These are phyloP conservation scores for Basipetospora chlamydospora DNA, from an alignment of 2,329 filamentous ascomycete genomes.

Conservation along the genomic window DNA sequence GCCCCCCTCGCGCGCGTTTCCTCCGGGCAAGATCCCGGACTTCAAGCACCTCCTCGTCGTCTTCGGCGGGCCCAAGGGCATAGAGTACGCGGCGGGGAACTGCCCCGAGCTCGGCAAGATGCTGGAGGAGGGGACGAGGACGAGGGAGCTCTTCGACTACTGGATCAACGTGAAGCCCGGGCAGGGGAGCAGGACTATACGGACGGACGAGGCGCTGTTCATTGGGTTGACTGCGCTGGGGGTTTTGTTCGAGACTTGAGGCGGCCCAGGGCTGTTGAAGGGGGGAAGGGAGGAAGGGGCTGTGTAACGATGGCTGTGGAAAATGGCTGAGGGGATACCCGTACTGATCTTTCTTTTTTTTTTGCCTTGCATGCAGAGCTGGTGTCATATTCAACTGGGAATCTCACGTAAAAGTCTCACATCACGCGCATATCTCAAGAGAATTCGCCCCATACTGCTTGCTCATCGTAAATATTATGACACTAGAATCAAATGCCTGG, in stretches of 20 bases:
- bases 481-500: too few relatives aligned
- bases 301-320: too few relatives aligned
- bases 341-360: too few relatives aligned
- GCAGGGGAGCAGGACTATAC: constrained; percentile 69
- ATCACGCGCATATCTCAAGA: too few relatives aligned
- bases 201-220: constrained; percentile 73
- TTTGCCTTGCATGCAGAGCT: too few relatives aligned
- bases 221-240: constrained; percentile 58
- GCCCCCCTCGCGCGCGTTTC: constrained; percentile 31
- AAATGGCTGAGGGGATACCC: too few relatives aligned
- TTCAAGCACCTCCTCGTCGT: constrained; percentile 65
- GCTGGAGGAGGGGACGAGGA: constrained; percentile 48
- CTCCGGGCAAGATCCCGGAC: constrained; percentile 12
- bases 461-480: too few relatives aligned
- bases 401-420: too few relatives aligned
- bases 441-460: too few relatives aligned
- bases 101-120: constrained; percentile 39
- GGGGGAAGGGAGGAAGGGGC: too few relatives aligned
- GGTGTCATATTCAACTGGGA: too few relatives aligned
- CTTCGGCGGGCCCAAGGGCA: constrained; percentile 66
- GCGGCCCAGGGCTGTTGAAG: too few relatives aligned
- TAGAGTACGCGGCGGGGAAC: constrained; percentile 60
- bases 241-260: constrained; percentile 32
- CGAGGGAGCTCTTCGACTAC: constrained; percentile 62
- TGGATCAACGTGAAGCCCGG: constrained; percentile 72